These are phyloP conservation scores for Crinitomyces ghanaensis DNA, from an alignment of 805 yeast species.

Conservation along the genomic window DNA sequence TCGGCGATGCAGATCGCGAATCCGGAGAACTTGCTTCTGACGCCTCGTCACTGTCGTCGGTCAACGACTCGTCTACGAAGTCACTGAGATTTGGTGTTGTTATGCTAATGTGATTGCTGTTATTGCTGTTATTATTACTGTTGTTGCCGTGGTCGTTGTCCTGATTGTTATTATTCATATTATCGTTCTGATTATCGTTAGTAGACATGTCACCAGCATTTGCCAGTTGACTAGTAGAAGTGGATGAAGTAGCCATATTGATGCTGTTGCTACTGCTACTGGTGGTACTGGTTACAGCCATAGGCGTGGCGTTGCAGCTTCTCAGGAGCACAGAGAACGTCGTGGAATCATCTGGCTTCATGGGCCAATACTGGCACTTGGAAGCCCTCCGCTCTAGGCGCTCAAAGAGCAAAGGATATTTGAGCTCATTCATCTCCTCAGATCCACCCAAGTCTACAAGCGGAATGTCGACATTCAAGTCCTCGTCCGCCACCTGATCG, in stretches of 20 bases:
- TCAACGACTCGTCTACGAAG: slow-evolving; percentile 6
- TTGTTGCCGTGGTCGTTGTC: no score
- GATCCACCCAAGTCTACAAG: slow-evolving; percentile 3
- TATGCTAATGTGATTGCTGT: no score
- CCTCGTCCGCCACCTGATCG: slow-evolving; percentile 1
- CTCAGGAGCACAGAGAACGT: slow-evolving; percentile 17
- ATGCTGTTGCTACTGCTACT: not conserved
- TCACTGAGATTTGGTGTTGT: no score
- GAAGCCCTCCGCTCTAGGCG: not conserved
- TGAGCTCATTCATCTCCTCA: no score
- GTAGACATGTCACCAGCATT: slow-evolving; percentile 15
- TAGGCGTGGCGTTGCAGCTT: not conserved
- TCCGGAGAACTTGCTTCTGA: no score
- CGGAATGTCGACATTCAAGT: slow-evolving; percentile 3
- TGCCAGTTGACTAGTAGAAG: slow-evolving; percentile 2
- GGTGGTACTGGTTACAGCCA: not conserved
- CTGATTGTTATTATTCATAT: slow-evolving; percentile 13
- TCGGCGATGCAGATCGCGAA: slow-evolving; percentile 1
- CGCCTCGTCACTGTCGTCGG: slow-evolving; percentile 10
- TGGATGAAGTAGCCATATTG: slow-evolving; percentile 2
- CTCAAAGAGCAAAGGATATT: slow-evolving; percentile 3
- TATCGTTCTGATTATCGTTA: slow-evolving; percentile 14
- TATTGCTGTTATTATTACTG: no score
- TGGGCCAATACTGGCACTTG: not conserved
- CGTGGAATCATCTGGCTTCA: slow-evolving; percentile 16